Evolutionary conservation across 169 alveolate species (phyloP).

Genomic region (Perkinsus olseni): DNA sequence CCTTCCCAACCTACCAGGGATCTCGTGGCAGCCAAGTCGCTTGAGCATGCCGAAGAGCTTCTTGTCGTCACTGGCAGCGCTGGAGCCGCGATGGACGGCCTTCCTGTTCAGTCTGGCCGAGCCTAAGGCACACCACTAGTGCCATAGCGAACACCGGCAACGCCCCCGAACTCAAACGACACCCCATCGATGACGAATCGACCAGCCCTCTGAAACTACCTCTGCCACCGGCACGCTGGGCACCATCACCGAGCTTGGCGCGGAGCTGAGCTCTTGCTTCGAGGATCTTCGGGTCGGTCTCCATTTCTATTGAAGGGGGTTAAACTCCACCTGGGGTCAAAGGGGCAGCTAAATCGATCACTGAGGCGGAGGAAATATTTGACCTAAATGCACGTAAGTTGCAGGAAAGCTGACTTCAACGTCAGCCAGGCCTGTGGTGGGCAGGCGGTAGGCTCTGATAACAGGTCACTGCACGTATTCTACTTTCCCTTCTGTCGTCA

Average conservation of each 20-base stretch:
- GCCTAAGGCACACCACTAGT: background rate
- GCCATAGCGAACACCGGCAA: background rate
- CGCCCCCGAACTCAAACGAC: no score
- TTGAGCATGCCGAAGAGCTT: background rate
- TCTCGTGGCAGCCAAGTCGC: background rate
- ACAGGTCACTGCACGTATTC: no score
- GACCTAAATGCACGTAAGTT: background rate
- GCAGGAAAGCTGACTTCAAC: background rate
- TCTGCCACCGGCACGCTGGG: background rate
- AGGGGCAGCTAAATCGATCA: background rate
- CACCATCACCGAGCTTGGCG: slow-evolving; percentile 3
- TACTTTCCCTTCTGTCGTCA: no score
- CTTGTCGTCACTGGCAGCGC: background rate
- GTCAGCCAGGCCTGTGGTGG: no score
- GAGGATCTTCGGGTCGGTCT: slow-evolving; percentile 3
- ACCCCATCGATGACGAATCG: no score
- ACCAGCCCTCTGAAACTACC: background rate
- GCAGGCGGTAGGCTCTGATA: no score
- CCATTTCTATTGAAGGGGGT: background rate
- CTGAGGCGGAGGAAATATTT: background rate
- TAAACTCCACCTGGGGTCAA: background rate
- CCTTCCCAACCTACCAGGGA: background rate
- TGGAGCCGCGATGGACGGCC: background rate
- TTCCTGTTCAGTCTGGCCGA: background rate
- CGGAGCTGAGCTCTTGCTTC: background rate